Evolutionary conservation across 2,329 filamentous ascomycete species (phyloP).

Genomic region (Mycocentrospora acerina): DNA sequence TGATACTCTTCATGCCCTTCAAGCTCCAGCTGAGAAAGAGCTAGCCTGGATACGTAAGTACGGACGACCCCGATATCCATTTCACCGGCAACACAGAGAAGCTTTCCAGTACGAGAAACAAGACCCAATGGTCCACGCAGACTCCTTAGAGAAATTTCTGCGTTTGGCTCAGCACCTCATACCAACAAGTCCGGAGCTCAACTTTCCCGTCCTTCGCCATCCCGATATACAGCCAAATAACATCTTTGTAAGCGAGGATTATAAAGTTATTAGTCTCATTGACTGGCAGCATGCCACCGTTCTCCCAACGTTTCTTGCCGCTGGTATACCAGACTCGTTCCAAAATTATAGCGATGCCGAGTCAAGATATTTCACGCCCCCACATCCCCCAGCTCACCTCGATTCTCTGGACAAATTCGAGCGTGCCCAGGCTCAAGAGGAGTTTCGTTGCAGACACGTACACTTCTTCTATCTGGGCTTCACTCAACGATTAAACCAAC

Average conservation of each 20-base stretch:
- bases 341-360: slow-evolving; percentile 43
- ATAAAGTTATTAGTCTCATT: slow-evolving; percentile 41
- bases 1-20: slow-evolving; percentile 16
- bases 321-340: slow-evolving; percentile 43
- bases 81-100: slow-evolving; percentile 22
- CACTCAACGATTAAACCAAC: slow-evolving; percentile 23
- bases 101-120: slow-evolving; percentile 22
- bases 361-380: slow-evolving; percentile 19
- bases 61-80: slow-evolving; percentile 21
- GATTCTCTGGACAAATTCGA: slow-evolving; percentile 16
- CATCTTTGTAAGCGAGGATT: slow-evolving; percentile 34
- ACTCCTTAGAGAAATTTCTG: slow-evolving; percentile 19
- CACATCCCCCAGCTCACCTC: slow-evolving; percentile 17
- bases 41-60: slow-evolving; percentile 22
- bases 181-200: slow-evolving; percentile 16
- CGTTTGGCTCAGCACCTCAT: slow-evolving; percentile 20
- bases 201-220: slow-evolving; percentile 32
- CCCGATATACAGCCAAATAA: slow-evolving; percentile 40
- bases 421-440: slow-evolving; percentile 17
- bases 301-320: slow-evolving; percentile 42
- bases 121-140: slow-evolving; percentile 16
- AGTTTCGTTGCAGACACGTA: slow-evolving; percentile 28
- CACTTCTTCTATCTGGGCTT: slow-evolving; percentile 36
- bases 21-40: slow-evolving; percentile 26
- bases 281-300: slow-evolving; percentile 46